phyloP scores from a whole-genome alignment of 176 grass and related monocot species.

The Cenchrus fungigraminus region DNA sequence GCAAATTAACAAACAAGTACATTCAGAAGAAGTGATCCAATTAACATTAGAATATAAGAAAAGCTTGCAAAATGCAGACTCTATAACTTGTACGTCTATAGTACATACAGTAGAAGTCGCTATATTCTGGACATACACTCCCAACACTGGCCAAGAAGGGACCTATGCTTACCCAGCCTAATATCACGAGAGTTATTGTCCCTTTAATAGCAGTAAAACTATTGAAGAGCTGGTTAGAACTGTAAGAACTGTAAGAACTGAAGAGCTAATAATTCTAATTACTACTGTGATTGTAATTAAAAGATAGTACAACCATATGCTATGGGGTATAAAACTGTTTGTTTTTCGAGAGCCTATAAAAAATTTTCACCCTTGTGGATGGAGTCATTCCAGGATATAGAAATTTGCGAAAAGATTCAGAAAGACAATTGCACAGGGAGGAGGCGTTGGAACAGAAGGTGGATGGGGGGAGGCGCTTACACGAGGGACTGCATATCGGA shows the following conservation, averaged over 20 bases:
- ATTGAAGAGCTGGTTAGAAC: no score
- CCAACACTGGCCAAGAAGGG: background rate
- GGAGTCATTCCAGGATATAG: no score
- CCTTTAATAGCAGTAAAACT: no score
- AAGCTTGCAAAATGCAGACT: background rate
- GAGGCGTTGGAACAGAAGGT: background rate
- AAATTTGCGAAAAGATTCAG: background rate
- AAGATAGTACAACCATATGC: background rate
- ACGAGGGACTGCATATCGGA: slow-evolving; percentile 82
- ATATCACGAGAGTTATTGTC: no score
- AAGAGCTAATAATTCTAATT: background rate
- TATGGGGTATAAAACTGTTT: background rate
- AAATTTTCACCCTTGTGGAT: no score
- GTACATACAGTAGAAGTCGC: slow-evolving; percentile 23
- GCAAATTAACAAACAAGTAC: slow-evolving; percentile 38
- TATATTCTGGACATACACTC: background rate
- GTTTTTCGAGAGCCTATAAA: background rate
- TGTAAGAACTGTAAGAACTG: background rate
- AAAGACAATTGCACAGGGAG: background rate
- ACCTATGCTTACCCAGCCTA: no score
- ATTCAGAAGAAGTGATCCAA: slow-evolving; percentile 17
- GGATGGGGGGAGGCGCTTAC: slow-evolving; percentile 49
- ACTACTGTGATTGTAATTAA: background rate
- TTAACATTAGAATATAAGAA: slow-evolving; percentile 33
- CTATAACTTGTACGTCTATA: background rate